These are phyloP conservation scores for Clonostachys sp. DNA, from an alignment of 2,329 filamentous ascomycete genomes.

Conservation along the genomic window DNA sequence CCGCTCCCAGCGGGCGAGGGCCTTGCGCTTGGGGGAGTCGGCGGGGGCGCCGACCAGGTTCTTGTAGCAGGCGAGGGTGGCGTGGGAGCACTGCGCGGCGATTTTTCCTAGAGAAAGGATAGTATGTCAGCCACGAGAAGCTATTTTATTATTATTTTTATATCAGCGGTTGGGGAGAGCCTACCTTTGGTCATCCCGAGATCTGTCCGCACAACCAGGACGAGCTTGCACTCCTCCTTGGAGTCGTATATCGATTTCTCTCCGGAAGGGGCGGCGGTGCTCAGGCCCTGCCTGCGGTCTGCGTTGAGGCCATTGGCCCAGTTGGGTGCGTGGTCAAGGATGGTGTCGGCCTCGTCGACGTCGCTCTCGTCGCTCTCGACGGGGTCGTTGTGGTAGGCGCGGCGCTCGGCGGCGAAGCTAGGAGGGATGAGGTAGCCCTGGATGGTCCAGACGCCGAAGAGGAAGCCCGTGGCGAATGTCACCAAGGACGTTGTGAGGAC, in stretches of 20 bases:
- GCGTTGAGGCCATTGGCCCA: conserved; percentile 60
- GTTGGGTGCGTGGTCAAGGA: conserved; percentile 63
- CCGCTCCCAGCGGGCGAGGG: conserved; percentile 82
- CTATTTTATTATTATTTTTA: background rate
- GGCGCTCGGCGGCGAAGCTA: conserved; percentile 49
- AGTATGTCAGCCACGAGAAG: background rate
- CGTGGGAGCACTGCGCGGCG: conserved; percentile 89
- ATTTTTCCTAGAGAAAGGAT: conserved; percentile 72
- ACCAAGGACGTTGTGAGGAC: conserved; percentile 71
- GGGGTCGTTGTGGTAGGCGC: conserved; percentile 51
- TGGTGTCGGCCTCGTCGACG: conserved; percentile 52
- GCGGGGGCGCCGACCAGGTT: conserved; percentile 57
- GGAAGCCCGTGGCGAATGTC: conserved; percentile 72
- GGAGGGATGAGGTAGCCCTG: conserved; percentile 56
- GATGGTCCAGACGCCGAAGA: conserved; percentile 71
- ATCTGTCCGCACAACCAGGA: conserved; percentile 88
- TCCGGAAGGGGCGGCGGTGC: conserved; percentile 21
- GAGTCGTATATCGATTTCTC: conserved; percentile 28
- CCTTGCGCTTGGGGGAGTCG: conserved; percentile 47
- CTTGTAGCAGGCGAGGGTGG: conserved; percentile 98
- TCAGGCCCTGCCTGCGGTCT: conserved; percentile 53
- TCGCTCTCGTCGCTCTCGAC: conserved; percentile 68
- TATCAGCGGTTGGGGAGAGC: background rate
- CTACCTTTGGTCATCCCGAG: conserved; percentile 95
- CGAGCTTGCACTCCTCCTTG: conserved; percentile 87